A percentile compares a stretch with the other conserved stretches of the same genome.
phyloP scores from a whole-genome alignment of 2,329 filamentous ascomycete genomes.

The Pseudocercospora macadamiae region DNA sequence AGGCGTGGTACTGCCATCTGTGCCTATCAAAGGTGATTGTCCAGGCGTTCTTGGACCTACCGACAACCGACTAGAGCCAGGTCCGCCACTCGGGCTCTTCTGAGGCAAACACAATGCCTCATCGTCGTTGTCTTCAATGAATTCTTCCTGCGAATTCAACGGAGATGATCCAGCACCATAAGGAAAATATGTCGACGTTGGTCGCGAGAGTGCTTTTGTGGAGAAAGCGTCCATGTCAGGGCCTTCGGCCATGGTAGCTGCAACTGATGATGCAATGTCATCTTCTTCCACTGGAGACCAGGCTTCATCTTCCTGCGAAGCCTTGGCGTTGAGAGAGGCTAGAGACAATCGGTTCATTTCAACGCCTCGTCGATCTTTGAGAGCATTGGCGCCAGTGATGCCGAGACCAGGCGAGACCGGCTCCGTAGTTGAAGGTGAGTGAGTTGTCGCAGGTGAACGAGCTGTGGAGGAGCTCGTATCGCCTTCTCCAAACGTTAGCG shows the following conservation, averaged over 20 bases:
- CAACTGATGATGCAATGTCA: slow-evolving; percentile 28
- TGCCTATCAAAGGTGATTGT: not conserved
- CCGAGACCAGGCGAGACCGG: slow-evolving; percentile 17
- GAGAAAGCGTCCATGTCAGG: slow-evolving; percentile 29
- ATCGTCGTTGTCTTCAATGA: slow-evolving; percentile 25
- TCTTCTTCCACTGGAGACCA: slow-evolving; percentile 21
- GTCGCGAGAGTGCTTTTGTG: slow-evolving; percentile 18
- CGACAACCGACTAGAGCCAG: slow-evolving; percentile 1
- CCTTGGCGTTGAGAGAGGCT: slow-evolving; percentile 18
- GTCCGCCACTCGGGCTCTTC: slow-evolving; percentile 12
- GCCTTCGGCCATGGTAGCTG: slow-evolving; percentile 26
- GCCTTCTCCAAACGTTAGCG: slow-evolving; percentile 7
- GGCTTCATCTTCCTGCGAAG: slow-evolving; percentile 44
- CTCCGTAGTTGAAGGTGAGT: not conserved
- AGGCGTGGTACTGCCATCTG: slow-evolving; percentile 8
- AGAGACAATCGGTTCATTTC: slow-evolving; percentile 21
- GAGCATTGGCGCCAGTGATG: slow-evolving; percentile 7
- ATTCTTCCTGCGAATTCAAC: slow-evolving; percentile 9
- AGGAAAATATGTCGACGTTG: slow-evolving; percentile 19
- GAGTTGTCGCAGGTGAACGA: not conserved
- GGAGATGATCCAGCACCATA: slow-evolving; percentile 7
- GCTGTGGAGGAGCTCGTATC: not conserved
- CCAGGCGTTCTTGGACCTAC: slow-evolving; percentile 13
- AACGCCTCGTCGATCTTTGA: slow-evolving; percentile 9
- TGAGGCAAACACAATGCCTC: slow-evolving; percentile 22